phyloP scores from a whole-genome alignment of 495 filamentous ascomycete species.

The Aspergillus olivimuriae region DNA sequence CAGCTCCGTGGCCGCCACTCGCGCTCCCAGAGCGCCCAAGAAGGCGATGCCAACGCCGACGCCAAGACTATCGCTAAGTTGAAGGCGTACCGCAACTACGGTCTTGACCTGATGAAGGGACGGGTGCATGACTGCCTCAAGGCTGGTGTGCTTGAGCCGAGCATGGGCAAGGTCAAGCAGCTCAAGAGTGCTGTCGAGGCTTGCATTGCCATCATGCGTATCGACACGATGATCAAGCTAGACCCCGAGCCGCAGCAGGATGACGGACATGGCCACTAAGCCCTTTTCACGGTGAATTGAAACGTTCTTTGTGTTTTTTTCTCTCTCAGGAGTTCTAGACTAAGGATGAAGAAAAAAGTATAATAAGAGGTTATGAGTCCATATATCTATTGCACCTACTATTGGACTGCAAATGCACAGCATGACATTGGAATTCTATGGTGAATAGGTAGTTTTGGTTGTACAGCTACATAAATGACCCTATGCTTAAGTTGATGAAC shows the following conservation, averaged over 20 bases:
- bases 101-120: conserved; percentile 82
- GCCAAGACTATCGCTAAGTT: conserved; percentile 83
- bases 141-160: conserved; percentile 91
- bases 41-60: conserved; percentile 74
- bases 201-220: conserved; percentile 98
- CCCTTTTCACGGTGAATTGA: neutral
- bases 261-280: conserved; percentile 51
- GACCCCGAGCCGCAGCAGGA: conserved; percentile 79
- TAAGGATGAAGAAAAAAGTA: conserved; percentile 17
- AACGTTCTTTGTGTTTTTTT: conserved; percentile 6
- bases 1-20: conserved; percentile 94
- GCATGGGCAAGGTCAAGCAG: conserved; percentile 97
- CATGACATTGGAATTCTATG: no score
- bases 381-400: conserved; percentile 6
- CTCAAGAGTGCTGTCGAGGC: conserved; percentile 98
- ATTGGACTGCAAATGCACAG: no score
- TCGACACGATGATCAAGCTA: conserved; percentile 97
- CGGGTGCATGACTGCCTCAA: conserved; percentile 91
- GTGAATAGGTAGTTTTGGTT: no score
- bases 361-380: conserved; percentile 19
- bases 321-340: conserved; percentile 14
- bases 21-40: conserved; percentile 81
- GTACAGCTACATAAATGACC: no score
- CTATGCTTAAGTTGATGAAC: no score
- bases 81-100: conserved; percentile 98